Evolutionary conservation across 352 stramenopile genomes (phyloP).

Genomic region (Phytophthora podocarpi): DNA sequence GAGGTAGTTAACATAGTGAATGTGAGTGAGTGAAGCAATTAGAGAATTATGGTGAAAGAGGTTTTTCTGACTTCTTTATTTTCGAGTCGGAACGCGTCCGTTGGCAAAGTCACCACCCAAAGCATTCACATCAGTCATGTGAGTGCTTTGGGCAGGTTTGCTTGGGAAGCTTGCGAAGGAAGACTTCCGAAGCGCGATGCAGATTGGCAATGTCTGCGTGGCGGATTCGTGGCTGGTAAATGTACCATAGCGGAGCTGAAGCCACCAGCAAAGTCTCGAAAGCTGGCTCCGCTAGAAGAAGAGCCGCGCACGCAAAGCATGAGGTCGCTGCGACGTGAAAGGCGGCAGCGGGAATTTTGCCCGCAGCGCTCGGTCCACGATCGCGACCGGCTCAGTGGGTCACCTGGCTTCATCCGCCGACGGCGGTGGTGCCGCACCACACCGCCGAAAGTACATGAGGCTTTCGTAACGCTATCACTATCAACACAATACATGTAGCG

Average conservation of each 20-base stretch:
- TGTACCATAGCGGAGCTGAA: background rate
- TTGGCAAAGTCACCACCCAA: too few species aligned
- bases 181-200: background rate
- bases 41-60: too few species aligned
- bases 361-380: background rate
- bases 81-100: too few species aligned
- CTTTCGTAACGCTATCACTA: constrained; percentile 1
- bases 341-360: background rate
- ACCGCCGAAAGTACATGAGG: background rate
- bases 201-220: constrained; percentile 4
- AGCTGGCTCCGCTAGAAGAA: constrained; percentile 5
- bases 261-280: constrained; percentile 1
- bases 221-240: constrained; percentile 12
- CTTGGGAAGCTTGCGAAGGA: too few species aligned
- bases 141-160: too few species aligned
- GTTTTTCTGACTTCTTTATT: constrained; percentile 23
- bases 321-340: constrained; percentile 8
- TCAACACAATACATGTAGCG: too few species aligned
- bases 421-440: too few species aligned
- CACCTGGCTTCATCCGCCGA: constrained; percentile 9
- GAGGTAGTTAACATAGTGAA: background rate
- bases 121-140: too few species aligned
- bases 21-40: background rate
- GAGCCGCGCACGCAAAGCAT: background rate
- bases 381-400: constrained; percentile 14